A percentile compares a stretch with the other conserved stretches of the same genome.
phyloP scores from a whole-genome alignment of 2,329 filamentous ascomycete species.

The Cercospora sp. region DNA sequence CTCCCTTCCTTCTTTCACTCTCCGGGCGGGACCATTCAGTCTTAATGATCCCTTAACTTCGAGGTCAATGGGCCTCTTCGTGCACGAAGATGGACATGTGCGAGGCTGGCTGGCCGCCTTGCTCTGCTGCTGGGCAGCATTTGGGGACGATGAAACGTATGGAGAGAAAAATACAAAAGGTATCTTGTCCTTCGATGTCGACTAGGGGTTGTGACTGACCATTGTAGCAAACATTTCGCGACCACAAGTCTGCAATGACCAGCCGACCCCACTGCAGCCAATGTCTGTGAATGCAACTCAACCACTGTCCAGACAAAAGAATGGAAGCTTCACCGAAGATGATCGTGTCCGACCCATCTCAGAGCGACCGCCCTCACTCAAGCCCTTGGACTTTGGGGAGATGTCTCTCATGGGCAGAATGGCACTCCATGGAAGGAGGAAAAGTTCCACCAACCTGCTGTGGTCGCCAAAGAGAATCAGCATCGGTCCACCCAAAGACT shows the following conservation, averaged over 20 bases:
- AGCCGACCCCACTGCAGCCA: conserved; percentile 28
- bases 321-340: conserved; percentile 22
- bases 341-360: conserved; percentile 27
- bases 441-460: conserved; percentile 26
- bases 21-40: conserved; percentile 15
- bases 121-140: conserved; percentile 38
- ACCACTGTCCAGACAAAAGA: conserved; percentile 9
- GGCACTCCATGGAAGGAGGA: conserved; percentile 20
- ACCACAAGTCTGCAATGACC: conserved; percentile 28
- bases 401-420: conserved; percentile 26
- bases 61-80: conserved; percentile 39
- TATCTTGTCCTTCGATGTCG: neutral
- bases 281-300: conserved; percentile 20
- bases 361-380: conserved; percentile 29
- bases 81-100: conserved; percentile 34
- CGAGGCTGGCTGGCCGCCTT: conserved; percentile 40
- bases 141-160: conserved; percentile 35
- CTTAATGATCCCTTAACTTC: conserved; percentile 26
- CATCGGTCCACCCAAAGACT: conserved; percentile 31
- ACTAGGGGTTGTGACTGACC: neutral
- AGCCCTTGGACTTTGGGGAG: conserved; percentile 30
- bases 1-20: conserved; percentile 5
- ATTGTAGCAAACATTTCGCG: conserved; percentile 16
- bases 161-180: conserved; percentile 22
- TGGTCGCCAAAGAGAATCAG: conserved; percentile 27